Conservation (phyloP, 305 asterid genomes). For the Fraxinus floribunda region DNA sequence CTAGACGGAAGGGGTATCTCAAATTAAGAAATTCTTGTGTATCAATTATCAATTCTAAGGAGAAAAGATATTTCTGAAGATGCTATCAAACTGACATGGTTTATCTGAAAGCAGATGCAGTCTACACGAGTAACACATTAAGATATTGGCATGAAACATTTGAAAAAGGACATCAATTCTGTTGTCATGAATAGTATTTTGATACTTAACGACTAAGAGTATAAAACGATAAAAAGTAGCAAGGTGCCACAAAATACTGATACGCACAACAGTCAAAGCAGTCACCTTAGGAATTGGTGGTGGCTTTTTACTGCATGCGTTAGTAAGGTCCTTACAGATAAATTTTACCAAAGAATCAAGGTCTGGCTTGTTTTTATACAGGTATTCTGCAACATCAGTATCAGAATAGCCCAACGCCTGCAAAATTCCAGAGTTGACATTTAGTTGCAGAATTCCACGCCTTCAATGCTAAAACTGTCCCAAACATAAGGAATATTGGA, state of each 20-base stretch:
- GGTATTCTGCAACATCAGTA: slow-evolving; percentile 88
- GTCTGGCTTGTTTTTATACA: slow-evolving; percentile 64
- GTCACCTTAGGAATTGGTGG: slow-evolving; percentile 94
- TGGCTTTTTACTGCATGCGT: slow-evolving; percentile 71
- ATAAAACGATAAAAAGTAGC: neutral
- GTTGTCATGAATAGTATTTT: neutral
- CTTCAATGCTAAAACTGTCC: neutral
- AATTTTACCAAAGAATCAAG: slow-evolving; percentile 56
- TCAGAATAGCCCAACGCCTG: slow-evolving; percentile 95
- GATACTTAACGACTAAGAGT: neutral
- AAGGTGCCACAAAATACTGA: neutral
- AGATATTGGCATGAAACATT: neutral
- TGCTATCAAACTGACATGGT: neutral
- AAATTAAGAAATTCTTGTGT: neutral
- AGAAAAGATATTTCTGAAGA: neutral
- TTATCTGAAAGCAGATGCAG: neutral
- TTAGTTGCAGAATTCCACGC: neutral
- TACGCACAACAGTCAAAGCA: slow-evolving; percentile 3
- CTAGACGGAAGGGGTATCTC: neutral
- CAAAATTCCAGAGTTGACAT: slow-evolving; percentile 17
- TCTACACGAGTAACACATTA: neutral
- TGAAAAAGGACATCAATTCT: neutral
- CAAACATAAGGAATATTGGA: neutral
- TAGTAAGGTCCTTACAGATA: slow-evolving; percentile 85
- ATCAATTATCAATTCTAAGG: neutral